Conservation (phyloP, 164 flowering plant species). For the Stephania yunnanensis region DNA sequence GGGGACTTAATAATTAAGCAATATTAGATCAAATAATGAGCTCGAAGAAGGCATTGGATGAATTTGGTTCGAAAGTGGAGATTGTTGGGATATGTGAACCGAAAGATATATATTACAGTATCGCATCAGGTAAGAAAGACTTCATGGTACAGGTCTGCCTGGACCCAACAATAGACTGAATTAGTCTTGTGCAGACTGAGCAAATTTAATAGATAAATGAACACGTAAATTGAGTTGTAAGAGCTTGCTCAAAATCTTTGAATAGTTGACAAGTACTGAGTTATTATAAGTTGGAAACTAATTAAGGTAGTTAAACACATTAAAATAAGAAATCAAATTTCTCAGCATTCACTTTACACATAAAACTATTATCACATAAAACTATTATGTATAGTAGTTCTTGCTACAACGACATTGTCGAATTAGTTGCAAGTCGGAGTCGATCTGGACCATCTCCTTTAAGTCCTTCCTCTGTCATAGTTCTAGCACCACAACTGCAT, state of each 20-base stretch:
- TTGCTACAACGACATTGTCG: not conserved
- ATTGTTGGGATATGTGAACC: too few species aligned
- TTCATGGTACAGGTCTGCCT: too few species aligned
- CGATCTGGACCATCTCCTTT: not conserved
- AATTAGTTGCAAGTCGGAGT: not conserved
- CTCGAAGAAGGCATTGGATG: too few species aligned
- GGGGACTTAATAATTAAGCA: too few species aligned
- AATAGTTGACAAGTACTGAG: not conserved
- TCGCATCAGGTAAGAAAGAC: too few species aligned
- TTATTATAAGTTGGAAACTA: not conserved
- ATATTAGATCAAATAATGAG: too few species aligned
- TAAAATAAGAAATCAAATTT: not conserved
- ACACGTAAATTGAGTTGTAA: not conserved
- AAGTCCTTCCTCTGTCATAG: conserved; percentile 30
- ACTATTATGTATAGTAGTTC: not conserved
- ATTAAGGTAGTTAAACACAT: not conserved
- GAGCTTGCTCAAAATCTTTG: not conserved
- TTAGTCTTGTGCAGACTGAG: not conserved
- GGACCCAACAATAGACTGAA: too few species aligned
- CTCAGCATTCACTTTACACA: not conserved
- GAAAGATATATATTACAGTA: too few species aligned
- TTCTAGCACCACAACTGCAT: conserved; percentile 87
- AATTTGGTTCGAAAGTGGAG: too few species aligned
- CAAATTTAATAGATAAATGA: not conserved
- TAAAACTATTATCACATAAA: not conserved